Percentiles rank a stretch among this genome's conserved stretches.
Evolutionary conservation across 2,329 filamentous ascomycete genomes (phyloP).

Genomic region (Trichoderma sp.): DNA sequence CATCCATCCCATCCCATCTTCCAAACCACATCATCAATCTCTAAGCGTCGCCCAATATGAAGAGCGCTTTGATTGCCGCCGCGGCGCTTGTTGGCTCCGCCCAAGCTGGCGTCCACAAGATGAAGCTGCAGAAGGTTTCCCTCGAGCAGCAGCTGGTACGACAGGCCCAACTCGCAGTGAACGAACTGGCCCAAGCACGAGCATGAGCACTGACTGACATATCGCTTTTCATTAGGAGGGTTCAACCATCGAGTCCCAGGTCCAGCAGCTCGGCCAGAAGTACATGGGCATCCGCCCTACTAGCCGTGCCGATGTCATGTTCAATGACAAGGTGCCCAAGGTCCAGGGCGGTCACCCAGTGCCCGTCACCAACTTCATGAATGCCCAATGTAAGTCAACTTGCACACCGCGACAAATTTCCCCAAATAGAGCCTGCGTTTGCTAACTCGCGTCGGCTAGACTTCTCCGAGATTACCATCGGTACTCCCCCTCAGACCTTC

Average conservation of each 20-base stretch:
- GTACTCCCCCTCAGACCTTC: slow-evolving; percentile 89
- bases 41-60: slow-evolving; percentile 62
- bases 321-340: slow-evolving; percentile 69
- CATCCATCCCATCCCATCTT: not conserved
- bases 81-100: slow-evolving; percentile 78
- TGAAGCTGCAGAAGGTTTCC: slow-evolving; percentile 96
- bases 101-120: slow-evolving; percentile 85
- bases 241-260: slow-evolving; percentile 76
- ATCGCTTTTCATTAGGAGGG: slow-evolving; percentile 55
- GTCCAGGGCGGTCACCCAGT: slow-evolving; percentile 71
- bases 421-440: not conserved
- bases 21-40: not conserved
- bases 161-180: slow-evolving; percentile 24
- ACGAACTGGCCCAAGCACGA: slow-evolving; percentile 21
- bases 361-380: slow-evolving; percentile 94
- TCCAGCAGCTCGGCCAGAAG: slow-evolving; percentile 86
- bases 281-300: slow-evolving; percentile 79
- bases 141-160: slow-evolving; percentile 87
- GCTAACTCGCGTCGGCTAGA: slow-evolving; percentile 50
- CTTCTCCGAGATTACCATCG: slow-evolving; percentile 94
- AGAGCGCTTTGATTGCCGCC: slow-evolving; percentile 76
- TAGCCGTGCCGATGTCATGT: slow-evolving; percentile 70
- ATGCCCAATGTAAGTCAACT: slow-evolving; percentile 81
- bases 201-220: not conserved
- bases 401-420: not conserved